Evolutionary conservation across 2,329 filamentous ascomycete species (phyloP).

Genomic region (Verticillium isaacii): DNA sequence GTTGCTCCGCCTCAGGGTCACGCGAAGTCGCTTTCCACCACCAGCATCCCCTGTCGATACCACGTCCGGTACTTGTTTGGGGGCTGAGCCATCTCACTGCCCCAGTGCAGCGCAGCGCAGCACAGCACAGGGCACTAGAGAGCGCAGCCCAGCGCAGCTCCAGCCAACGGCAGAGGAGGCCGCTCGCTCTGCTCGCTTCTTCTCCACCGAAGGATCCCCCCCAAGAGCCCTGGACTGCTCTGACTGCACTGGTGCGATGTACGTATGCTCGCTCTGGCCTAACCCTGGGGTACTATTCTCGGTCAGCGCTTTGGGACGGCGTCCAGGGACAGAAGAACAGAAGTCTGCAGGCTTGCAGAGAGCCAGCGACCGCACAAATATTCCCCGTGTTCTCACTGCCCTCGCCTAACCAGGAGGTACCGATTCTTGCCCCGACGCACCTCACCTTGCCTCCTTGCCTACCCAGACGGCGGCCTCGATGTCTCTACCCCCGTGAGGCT

Average conservation of each 20-base stretch:
- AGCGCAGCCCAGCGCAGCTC: background rate
- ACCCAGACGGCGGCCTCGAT: background rate
- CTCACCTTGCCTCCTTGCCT: background rate
- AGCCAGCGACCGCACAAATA: background rate
- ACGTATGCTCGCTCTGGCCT: background rate
- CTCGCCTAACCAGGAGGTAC: too few relatives aligned
- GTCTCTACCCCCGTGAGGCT: conserved; percentile 1
- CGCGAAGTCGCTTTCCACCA: background rate
- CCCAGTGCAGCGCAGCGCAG: background rate
- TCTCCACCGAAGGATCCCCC: background rate
- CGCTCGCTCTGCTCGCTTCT: background rate
- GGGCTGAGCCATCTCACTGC: background rate
- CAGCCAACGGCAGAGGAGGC: background rate
- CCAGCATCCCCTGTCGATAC: background rate
- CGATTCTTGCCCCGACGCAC: too few relatives aligned
- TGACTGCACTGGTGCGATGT: too few relatives aligned
- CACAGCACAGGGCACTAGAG: background rate
- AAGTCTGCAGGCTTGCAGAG: background rate
- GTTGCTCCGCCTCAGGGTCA: background rate
- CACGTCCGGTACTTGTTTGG: background rate
- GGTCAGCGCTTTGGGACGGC: background rate
- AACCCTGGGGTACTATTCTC: background rate
- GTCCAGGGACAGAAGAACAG: background rate
- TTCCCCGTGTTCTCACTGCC: background rate
- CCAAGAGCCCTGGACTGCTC: background rate